These are phyloP conservation scores for Cnidoscolus chayamansa DNA, from an alignment of 441 rosid genomes.

Conservation along the genomic window DNA sequence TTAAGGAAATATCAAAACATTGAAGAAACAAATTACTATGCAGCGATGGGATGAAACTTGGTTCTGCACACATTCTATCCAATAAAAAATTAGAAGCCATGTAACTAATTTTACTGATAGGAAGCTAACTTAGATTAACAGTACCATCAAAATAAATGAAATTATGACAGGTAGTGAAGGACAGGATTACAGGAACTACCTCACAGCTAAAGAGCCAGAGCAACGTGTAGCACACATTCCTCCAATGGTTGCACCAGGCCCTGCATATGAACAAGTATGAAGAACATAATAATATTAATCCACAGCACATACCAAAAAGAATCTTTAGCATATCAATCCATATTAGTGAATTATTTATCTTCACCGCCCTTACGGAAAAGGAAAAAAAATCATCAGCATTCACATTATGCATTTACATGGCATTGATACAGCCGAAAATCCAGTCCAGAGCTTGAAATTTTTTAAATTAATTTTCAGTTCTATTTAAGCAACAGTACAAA, in stretches of 20 bases:
- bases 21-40: neutral
- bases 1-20: neutral
- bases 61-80: neutral
- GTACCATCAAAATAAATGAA: conserved; percentile 12
- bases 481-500: neutral
- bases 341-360: neutral
- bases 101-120: neutral
- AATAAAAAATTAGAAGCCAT: neutral
- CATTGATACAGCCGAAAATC: neutral
- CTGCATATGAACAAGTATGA: conserved; percentile 37
- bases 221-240: conserved; percentile 99
- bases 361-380: neutral
- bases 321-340: neutral
- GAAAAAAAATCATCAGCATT: neutral
- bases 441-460: neutral
- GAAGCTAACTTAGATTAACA: conserved; percentile 4
- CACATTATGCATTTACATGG: neutral
- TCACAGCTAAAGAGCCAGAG: conserved; percentile 93
- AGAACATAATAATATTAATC: conserved; percentile 15
- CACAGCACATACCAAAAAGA: conserved; percentile 2
- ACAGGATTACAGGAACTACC: conserved; percentile 50
- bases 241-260: conserved; percentile 90
- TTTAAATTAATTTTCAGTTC: neutral
- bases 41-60: neutral
- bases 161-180: conserved; percentile 14